Evolutionary conservation across 257 asterid genomes (phyloP).

Genomic region (Buddleja alternifolia): DNA sequence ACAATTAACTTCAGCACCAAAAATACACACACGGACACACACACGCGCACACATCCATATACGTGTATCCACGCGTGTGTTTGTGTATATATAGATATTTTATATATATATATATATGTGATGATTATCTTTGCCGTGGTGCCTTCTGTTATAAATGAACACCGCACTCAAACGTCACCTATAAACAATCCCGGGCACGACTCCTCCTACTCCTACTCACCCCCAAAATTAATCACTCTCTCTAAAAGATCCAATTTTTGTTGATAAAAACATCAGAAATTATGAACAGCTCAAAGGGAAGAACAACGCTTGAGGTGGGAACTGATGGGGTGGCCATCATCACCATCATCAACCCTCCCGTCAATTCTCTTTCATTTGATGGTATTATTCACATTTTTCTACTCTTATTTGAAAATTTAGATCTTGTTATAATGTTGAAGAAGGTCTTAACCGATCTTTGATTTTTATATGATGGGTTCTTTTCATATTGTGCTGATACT

Average conservation of each 20-base stretch:
- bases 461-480: constrained; percentile 22
- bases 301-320: constrained; percentile 84
- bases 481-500: not conserved
- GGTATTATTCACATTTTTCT: constrained; percentile 46
- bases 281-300: constrained; percentile 64
- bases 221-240: too few species aligned
- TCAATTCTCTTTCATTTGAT: constrained; percentile 92
- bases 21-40: too few species aligned
- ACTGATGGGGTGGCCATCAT: constrained; percentile 89
- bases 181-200: too few species aligned
- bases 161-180: too few species aligned
- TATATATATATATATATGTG: too few species aligned
- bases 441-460: not conserved
- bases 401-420: not conserved
- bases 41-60: too few species aligned
- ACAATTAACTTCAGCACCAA: too few species aligned
- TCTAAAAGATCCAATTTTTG: not conserved
- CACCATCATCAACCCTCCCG: constrained; percentile 95
- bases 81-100: too few species aligned
- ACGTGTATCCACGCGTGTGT: too few species aligned
- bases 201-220: too few species aligned
- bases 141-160: too few species aligned
- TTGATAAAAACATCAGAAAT: not conserved
- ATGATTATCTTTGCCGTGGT: too few species aligned
- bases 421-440: not conserved